A percentile compares a stretch with the other conserved stretches of the same genome.
phyloP scores from a whole-genome alignment of 257 asterid genomes.

The Solanum pinnatisectum region DNA sequence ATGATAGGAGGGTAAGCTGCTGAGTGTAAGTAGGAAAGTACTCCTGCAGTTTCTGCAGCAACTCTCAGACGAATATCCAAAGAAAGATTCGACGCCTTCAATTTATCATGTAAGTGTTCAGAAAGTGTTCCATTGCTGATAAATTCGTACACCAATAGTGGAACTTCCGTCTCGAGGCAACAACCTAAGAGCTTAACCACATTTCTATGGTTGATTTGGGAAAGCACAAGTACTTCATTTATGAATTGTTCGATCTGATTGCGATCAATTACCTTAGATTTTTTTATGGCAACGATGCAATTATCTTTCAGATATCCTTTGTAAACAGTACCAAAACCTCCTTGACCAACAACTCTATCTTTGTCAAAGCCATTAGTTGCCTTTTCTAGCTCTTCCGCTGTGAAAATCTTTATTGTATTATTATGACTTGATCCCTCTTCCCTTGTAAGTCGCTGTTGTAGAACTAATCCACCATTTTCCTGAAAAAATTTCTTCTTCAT shows the following conservation, averaged over 20 bases:
- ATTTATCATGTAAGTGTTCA: slow-evolving; percentile 10
- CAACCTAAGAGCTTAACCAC: slow-evolving; percentile 32
- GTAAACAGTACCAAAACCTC: slow-evolving; percentile 4
- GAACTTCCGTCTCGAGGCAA: slow-evolving; percentile 22
- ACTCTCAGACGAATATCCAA: slow-evolving; percentile 22
- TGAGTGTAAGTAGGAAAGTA: slow-evolving; percentile 26
- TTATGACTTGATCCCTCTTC: not conserved
- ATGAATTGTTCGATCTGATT: slow-evolving; percentile 24
- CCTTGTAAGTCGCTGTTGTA: not conserved
- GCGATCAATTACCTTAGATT: not conserved
- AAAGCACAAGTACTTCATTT: slow-evolving; percentile 22
- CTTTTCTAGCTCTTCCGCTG: not conserved
- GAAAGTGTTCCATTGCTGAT: slow-evolving; percentile 16
- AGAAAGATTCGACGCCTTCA: not conserved
- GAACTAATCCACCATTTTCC: not conserved
- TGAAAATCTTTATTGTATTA: not conserved
- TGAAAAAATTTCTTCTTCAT: not conserved
- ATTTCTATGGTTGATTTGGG: slow-evolving; percentile 17
- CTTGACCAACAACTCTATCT: not conserved
- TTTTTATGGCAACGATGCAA: not conserved
- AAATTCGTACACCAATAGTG: slow-evolving; percentile 27
- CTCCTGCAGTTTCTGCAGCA: slow-evolving; percentile 20
- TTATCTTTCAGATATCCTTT: not conserved
- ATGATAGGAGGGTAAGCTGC: slow-evolving; percentile 27
- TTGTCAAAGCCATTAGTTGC: slow-evolving; percentile 4